A percentile compares a stretch with the other conserved stretches of the same genome.
Conservation (phyloP, 2,329 filamentous ascomycete species). For the Falciphora oryzae region DNA sequence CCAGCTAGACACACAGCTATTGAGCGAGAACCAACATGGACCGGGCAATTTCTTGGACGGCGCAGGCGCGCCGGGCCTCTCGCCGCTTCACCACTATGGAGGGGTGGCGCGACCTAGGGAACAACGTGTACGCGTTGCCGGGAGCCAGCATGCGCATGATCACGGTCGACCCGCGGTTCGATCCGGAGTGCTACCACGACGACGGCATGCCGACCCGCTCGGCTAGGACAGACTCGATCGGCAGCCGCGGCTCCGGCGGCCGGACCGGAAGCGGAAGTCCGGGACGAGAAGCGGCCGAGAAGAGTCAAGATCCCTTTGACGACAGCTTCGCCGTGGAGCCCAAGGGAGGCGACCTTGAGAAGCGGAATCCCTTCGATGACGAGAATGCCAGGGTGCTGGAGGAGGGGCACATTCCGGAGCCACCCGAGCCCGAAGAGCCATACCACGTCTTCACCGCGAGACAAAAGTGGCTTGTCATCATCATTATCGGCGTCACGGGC, state of each 20-base stretch:
- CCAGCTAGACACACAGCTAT: too few relatives aligned
- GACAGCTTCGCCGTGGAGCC: too few relatives aligned
- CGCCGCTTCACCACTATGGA: slow-evolving; percentile 8
- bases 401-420: not conserved
- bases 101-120: slow-evolving; percentile 4
- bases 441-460: slow-evolving; percentile 30
- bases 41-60: too few relatives aligned
- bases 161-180: slow-evolving; percentile 4
- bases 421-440: slow-evolving; percentile 6
- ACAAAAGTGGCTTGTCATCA: slow-evolving; percentile 41
- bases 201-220: not conserved
- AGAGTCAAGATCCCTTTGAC: too few relatives aligned
- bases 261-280: not conserved
- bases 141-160: not conserved
- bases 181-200: not conserved
- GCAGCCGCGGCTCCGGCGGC: too few relatives aligned
- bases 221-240: too few relatives aligned
- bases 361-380: slow-evolving; percentile 5
- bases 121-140: not conserved
- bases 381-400: not conserved
- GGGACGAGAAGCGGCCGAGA: too few relatives aligned
- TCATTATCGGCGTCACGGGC: slow-evolving; percentile 43
- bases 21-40: too few relatives aligned
- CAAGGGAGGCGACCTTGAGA: not conserved
- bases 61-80: not conserved